phyloP scores from a whole-genome alignment of 768 basidiomycete species.

The Fomitopsis serialis region DNA sequence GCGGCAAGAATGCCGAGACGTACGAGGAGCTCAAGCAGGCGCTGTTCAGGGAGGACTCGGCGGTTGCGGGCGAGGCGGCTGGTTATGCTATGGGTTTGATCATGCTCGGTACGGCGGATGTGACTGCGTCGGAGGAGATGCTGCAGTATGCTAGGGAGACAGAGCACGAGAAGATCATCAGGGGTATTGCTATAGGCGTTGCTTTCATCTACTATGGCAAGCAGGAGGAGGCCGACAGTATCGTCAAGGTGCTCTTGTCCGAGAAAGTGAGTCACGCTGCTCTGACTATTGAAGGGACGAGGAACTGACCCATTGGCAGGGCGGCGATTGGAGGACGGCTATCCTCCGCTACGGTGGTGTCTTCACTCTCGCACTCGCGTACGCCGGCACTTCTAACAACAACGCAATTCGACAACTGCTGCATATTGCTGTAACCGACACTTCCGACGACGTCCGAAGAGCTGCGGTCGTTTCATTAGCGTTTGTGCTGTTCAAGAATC shows the following conservation, averaged over 20 bases:
- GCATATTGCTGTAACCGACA: slow-evolving; percentile 97
- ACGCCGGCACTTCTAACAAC: slow-evolving; percentile 95
- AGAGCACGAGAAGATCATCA: slow-evolving; percentile 98
- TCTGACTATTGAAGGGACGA: neutral
- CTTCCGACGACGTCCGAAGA: slow-evolving; percentile 93
- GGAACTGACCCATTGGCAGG: slow-evolving; percentile 5
- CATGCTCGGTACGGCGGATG: slow-evolving; percentile 91
- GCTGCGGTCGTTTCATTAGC: slow-evolving; percentile 95
- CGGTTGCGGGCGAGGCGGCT: slow-evolving; percentile 91
- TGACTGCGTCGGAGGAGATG: slow-evolving; percentile 87
- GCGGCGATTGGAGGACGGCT: slow-evolving; percentile 59
- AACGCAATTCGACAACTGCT: slow-evolving; percentile 85
- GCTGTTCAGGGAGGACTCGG: slow-evolving; percentile 82
- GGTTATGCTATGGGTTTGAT: slow-evolving; percentile 98
- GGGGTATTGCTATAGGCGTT: slow-evolving; percentile 88
- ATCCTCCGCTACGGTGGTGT: slow-evolving; percentile 97
- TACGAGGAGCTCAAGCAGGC: slow-evolving; percentile 89
- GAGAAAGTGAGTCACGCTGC: slow-evolving; percentile 64
- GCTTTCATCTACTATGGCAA: slow-evolving; percentile 91
- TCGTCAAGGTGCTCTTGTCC: slow-evolving; percentile 67
- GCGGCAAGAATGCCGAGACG: slow-evolving; percentile 79
- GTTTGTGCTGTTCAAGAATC: slow-evolving; percentile 96
- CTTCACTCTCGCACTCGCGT: slow-evolving; percentile 93
- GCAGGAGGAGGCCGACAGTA: slow-evolving; percentile 88
- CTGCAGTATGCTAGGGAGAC: slow-evolving; percentile 94